These are phyloP conservation scores for Hypoxylon sp. DNA, from an alignment of 2,329 filamentous ascomycete genomes.

Conservation along the genomic window DNA sequence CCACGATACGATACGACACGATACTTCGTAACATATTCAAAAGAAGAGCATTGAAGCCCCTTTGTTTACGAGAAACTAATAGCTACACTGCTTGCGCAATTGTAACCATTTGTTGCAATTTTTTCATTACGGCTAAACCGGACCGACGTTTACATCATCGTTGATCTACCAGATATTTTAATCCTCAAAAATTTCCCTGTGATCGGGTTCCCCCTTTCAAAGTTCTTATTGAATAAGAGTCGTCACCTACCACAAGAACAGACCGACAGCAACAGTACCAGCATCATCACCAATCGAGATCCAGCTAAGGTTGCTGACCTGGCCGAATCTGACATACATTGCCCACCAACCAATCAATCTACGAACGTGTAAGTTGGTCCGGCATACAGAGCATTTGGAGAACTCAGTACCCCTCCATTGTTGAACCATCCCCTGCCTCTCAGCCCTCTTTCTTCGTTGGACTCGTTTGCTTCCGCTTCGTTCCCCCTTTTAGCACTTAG, in stretches of 20 bases:
- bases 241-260: conserved; percentile 6
- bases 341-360: conserved; percentile 32
- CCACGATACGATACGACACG: conserved; percentile 5
- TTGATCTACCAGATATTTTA: conserved; percentile 33
- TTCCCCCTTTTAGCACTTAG: conserved; percentile 12
- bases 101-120: conserved; percentile 28
- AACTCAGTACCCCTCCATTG: conserved; percentile 37
- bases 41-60: background rate
- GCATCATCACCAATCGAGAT: conserved; percentile 38
- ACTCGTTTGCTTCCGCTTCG: conserved; percentile 27
- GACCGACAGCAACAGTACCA: conserved; percentile 13
- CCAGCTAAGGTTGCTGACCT: conserved; percentile 37
- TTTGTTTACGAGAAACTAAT: conserved; percentile 32
- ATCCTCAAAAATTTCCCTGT: conserved; percentile 12
- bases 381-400: conserved; percentile 31
- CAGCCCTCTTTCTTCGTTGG: conserved; percentile 27
- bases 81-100: conserved; percentile 30
- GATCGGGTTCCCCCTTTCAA: conserved; percentile 7
- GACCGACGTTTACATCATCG: conserved; percentile 39
- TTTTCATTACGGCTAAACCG: conserved; percentile 31
- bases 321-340: conserved; percentile 39
- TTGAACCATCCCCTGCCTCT: conserved; percentile 9
- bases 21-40: conserved; percentile 12
- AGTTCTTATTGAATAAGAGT: conserved; percentile 12
- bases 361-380: conserved; percentile 44